Evolutionary conservation across 441 rosid species (phyloP).

Genomic region (Syzygium malaccense): DNA sequence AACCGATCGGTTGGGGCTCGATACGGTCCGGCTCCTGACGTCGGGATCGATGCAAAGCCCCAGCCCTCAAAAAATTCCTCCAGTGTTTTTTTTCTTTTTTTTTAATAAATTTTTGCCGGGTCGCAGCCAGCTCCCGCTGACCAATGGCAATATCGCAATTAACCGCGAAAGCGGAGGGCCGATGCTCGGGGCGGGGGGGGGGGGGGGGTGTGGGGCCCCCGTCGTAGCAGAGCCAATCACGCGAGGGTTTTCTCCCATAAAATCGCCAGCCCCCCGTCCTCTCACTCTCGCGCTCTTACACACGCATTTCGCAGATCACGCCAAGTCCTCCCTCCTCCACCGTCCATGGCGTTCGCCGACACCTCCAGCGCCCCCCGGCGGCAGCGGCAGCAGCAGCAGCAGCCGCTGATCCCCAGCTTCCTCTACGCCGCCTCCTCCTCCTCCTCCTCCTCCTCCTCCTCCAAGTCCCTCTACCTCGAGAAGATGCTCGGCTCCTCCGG

Average conservation of each 20-base stretch:
- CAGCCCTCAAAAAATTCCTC: background rate
- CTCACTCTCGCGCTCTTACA: background rate
- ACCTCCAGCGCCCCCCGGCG: background rate
- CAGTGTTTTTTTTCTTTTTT: fast-evolving
- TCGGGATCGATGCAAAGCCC: too few relatives aligned
- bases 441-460: conserved; percentile 9
- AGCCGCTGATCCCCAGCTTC: conserved; percentile 2
- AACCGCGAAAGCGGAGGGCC: background rate
- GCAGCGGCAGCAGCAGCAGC: background rate
- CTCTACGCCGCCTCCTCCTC: conserved; percentile 44
- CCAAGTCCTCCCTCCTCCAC: too few relatives aligned
- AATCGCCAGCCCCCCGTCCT: background rate
- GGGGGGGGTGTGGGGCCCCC: too few relatives aligned
- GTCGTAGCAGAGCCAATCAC: background rate
- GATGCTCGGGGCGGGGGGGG: background rate
- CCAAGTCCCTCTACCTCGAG: conserved; percentile 13
- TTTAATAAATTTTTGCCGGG: too few relatives aligned
- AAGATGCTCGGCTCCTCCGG: conserved; percentile 1
- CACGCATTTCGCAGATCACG: background rate
- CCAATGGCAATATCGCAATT: background rate
- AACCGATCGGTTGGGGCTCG: too few relatives aligned
- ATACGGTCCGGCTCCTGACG: background rate
- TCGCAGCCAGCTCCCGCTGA: background rate
- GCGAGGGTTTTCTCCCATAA: background rate
- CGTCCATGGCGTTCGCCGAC: background rate